Conservation (phyloP, 129 eudicot species). For the Smallanthus sonchifolius region DNA sequence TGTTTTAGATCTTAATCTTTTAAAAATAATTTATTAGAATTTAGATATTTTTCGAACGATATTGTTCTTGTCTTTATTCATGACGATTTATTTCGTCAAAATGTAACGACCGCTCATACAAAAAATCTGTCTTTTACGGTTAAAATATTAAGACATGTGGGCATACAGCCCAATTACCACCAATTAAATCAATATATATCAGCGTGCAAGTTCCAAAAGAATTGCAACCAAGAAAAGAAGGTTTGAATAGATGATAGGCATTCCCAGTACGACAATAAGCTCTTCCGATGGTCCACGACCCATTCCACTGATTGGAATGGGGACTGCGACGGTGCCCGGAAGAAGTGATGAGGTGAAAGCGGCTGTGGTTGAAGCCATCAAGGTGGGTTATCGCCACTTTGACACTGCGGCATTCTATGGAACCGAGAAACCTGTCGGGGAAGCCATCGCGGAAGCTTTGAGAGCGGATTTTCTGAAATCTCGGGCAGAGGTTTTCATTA, state of each 20-base stretch:
- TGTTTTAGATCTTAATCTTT: too few relatives aligned
- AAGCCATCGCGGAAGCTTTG: slow-evolving; percentile 36
- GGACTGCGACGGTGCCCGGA: background rate
- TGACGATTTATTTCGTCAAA: background rate
- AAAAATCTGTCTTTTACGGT: background rate
- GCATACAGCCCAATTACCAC: background rate
- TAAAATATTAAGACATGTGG: background rate
- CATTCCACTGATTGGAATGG: slow-evolving; percentile 35
- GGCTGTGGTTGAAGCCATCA: slow-evolving; percentile 33
- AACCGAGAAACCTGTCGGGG: slow-evolving; percentile 29
- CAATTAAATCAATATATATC: background rate
- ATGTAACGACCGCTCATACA: background rate
- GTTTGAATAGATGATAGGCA: background rate
- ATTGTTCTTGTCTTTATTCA: slow-evolving; percentile 1
- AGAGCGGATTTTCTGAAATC: slow-evolving; percentile 25
- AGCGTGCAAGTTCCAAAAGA: background rate
- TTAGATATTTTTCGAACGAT: background rate
- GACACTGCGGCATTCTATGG: slow-evolving; percentile 40
- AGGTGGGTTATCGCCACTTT: slow-evolving; percentile 46
- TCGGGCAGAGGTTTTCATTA: slow-evolving; percentile 31
- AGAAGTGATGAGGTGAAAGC: slow-evolving; percentile 10
- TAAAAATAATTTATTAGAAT: background rate
- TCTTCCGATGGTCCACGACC: slow-evolving; percentile 20
- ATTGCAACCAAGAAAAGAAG: background rate
- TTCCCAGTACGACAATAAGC: slow-evolving; percentile 17